Evolutionary conservation across 2,329 filamentous ascomycete genomes (phyloP).

Genomic region (Dendryphion nanum): DNA sequence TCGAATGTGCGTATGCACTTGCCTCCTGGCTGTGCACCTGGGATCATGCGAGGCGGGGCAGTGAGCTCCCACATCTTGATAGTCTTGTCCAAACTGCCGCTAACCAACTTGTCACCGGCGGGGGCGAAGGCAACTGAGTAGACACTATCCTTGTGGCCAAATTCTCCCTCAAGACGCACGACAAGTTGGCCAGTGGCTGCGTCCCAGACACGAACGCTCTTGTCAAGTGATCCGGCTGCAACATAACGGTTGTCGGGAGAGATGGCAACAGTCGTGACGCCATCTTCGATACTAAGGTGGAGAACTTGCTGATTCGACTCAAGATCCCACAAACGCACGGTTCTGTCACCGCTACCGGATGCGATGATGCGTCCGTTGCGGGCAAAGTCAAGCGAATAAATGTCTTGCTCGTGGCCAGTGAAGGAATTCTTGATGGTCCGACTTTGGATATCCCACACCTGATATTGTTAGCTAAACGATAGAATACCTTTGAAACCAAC

Average conservation of each 20-base stretch:
- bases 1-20: constrained; percentile 97
- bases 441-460: constrained; percentile 92
- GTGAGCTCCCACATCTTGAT: constrained; percentile 99
- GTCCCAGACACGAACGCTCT: constrained; percentile 98
- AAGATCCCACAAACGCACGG: constrained; percentile 94
- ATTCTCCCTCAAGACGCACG: constrained; percentile 86
- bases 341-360: constrained; percentile 91
- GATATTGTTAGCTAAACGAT: not conserved
- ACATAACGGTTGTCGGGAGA: constrained; percentile 93
- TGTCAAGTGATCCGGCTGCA: constrained; percentile 91
- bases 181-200: constrained; percentile 80
- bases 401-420: constrained; percentile 96
- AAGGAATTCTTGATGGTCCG: constrained; percentile 89
- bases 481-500: constrained; percentile 1
- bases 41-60: constrained; percentile 65
- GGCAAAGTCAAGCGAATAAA: constrained; percentile 94
- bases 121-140: constrained; percentile 97
- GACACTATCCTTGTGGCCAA: constrained; percentile 95
- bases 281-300: constrained; percentile 90
- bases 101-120: constrained; percentile 88
- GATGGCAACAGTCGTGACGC: constrained; percentile 95
- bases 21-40: constrained; percentile 73
- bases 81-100: constrained; percentile 92
- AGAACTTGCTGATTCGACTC: constrained; percentile 78
- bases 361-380: constrained; percentile 92